phyloP scores from a whole-genome alignment of 2,329 filamentous ascomycete species.

The Botryotinia globosa region DNA sequence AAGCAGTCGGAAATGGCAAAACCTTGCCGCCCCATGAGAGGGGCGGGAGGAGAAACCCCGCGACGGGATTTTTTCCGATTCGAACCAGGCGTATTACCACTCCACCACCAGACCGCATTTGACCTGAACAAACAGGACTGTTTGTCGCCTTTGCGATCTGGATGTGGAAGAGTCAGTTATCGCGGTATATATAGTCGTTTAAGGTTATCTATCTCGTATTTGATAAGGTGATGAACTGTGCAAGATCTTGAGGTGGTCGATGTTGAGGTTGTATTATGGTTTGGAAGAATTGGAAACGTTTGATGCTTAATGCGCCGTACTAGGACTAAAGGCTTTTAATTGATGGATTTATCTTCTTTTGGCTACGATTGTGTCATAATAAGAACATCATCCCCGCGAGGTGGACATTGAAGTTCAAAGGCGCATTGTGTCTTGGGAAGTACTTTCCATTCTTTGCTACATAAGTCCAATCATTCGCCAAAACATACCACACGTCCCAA shows the following conservation, averaged over 20 bases:
- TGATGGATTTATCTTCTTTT: not conserved
- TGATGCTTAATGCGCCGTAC: not conserved
- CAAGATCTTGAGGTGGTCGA: not conserved
- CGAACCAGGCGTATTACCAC: not conserved
- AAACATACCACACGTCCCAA: not conserved
- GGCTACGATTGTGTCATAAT: not conserved
- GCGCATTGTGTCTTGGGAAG: not conserved
- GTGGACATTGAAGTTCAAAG: not conserved
- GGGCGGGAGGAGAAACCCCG: not conserved
- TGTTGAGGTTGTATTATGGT: not conserved
- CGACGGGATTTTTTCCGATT: not conserved
- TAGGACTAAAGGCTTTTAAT: accelerated
- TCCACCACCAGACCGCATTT: not conserved
- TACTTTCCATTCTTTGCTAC: not conserved
- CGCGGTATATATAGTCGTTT: not conserved
- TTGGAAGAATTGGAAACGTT: not conserved
- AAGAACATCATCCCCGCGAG: not conserved
- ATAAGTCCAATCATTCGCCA: not conserved
- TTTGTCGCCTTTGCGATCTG: not conserved
- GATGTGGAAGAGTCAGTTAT: not conserved
- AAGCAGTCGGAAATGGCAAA: not conserved
- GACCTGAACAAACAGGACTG: not conserved
- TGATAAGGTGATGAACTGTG: not conserved
- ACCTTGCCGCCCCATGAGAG: not conserved
- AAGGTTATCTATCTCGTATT: not conserved